phyloP scores from a whole-genome alignment of 2,329 filamentous ascomycete species.

The Macrophomina tecta region DNA sequence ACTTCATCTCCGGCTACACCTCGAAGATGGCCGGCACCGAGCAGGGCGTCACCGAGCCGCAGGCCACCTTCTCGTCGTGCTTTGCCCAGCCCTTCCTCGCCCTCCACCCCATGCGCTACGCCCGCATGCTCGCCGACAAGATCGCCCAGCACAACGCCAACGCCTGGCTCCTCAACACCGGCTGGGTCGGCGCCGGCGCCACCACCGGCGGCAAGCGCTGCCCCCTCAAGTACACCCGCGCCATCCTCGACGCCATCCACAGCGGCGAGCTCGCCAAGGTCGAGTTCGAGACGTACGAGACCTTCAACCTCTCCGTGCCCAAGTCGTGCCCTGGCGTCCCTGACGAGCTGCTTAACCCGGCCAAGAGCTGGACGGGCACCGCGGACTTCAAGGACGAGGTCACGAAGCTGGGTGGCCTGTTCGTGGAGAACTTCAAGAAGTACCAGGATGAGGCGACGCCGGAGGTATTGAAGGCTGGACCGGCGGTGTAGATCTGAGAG shows the following conservation, averaged over 20 bases:
- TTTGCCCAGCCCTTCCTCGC: constrained; percentile 99
- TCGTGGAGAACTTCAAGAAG: constrained; percentile 98
- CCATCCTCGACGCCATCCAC: constrained; percentile 98
- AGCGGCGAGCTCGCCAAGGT: constrained; percentile 90
- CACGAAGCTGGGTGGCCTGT: constrained; percentile 85
- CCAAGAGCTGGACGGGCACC: constrained; percentile 85
- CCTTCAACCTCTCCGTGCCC: constrained; percentile 97
- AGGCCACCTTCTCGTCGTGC: constrained; percentile 98
- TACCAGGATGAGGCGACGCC: constrained; percentile 76
- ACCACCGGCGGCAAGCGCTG: constrained; percentile 94
- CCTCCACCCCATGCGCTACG: constrained; percentile 98
- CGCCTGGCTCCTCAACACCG: constrained; percentile 98
- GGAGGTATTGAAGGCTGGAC: constrained; percentile 55
- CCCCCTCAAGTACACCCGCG: constrained; percentile 97
- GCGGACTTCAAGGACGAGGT: constrained; percentile 88
- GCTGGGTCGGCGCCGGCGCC: constrained; percentile 92
- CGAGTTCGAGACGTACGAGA: constrained; percentile 93
- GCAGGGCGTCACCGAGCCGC: constrained; percentile 93
- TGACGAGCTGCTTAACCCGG: constrained; percentile 90
- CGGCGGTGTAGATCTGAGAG: constrained; percentile 32
- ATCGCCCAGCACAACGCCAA: constrained; percentile 94
- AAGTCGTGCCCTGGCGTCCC: constrained; percentile 89
- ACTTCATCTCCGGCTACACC: constrained; percentile 99
- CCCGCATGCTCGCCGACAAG: constrained; percentile 98
- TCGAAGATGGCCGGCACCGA: constrained; percentile 99